Base-by-base conservation (phyloP, 2,329 filamentous ascomycete genomes). In the Aspergillus tamarii region DNA sequence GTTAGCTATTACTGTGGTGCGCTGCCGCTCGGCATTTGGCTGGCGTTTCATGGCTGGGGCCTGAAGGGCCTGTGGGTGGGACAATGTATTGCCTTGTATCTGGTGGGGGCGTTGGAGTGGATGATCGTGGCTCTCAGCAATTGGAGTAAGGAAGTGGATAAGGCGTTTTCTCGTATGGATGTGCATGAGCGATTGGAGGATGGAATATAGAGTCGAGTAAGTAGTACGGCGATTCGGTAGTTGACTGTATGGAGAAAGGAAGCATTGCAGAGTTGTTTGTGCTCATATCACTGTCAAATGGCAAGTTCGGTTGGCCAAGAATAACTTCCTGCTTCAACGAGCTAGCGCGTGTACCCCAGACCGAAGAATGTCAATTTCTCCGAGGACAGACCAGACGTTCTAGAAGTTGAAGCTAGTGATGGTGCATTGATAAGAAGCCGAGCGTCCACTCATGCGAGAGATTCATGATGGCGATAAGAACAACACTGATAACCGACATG, bases 11-110 rank as follows among this genome's bases (percentile, higher is more conserved):
- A 96, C 75, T 88, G 88, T 67, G 91, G 91, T 63, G 92, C 92
- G 0, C 76, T 96, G 61, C 93, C 93, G 0, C 80, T 89, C n/a
- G 92, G 93, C 0, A 91, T 96, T 60, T 95, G 87, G 79, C 86
- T 96, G 34, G 92, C 93, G 1, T 95, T 95, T 70, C 87, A 95
- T 72, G 92, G 92, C 21, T 95, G 92, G 92, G 92, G 92, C 0
- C 80, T 96, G 2, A 83, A 84, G 21, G 93, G 93, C 0, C 79
- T 96, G 19, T 96, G 93, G 93, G 82, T 95, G 39, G 93, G 92
- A 19, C 91, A 94, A 74, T 94, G 91, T 72, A 88, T 92, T 65
- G 91, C 91, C 0, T 77, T 96, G 36, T 96, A 93, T 73, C 81
- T 95, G 26, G 93, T 96, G 0, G 93, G 93, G 2, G 81, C 84